These are phyloP conservation scores for Ceratocystis destructans DNA, from an alignment of 2,329 filamentous ascomycete genomes.

Conservation along the genomic window DNA sequence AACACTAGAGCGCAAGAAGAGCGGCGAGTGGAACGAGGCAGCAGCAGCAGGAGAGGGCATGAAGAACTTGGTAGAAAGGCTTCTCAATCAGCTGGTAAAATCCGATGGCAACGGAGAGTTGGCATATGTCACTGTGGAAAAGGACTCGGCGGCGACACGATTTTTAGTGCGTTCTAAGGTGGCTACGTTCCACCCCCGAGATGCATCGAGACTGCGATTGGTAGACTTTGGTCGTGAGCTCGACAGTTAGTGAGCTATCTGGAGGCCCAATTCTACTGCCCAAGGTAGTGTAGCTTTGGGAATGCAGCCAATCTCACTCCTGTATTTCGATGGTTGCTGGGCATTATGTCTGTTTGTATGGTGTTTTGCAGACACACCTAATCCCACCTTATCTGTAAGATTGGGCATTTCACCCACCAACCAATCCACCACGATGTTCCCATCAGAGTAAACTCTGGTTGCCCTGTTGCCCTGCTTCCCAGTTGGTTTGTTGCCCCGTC, in stretches of 20 bases:
- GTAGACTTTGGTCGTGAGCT: constrained; percentile 52
- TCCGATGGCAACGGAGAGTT: constrained; percentile 41
- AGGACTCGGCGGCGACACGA: constrained; percentile 48
- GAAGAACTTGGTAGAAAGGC: constrained; percentile 44
- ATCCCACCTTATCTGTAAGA: not conserved
- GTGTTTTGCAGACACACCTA: not conserved
- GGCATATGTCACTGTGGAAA: constrained; percentile 43
- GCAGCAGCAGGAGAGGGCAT: constrained; percentile 43
- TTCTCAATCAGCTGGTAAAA: constrained; percentile 45
- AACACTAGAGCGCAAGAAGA: constrained; percentile 22
- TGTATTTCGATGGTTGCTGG: not conserved
- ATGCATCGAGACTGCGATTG: constrained; percentile 44
- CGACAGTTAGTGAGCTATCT: constrained; percentile 32
- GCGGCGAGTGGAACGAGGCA: constrained; percentile 32
- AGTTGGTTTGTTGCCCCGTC: not conserved
- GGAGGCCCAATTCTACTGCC: not conserved
- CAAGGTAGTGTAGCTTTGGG: not conserved
- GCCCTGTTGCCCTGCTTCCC: too few species aligned
- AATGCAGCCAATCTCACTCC: not conserved
- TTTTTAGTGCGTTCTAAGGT: constrained; percentile 53
- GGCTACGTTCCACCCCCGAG: constrained; percentile 51
- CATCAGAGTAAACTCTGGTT: not conserved
- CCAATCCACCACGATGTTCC: not conserved
- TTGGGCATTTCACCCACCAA: not conserved
- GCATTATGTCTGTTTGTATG: not conserved